phyloP scores from a whole-genome alignment of 2,329 filamentous ascomycete species.

The Fusarium sp. region DNA sequence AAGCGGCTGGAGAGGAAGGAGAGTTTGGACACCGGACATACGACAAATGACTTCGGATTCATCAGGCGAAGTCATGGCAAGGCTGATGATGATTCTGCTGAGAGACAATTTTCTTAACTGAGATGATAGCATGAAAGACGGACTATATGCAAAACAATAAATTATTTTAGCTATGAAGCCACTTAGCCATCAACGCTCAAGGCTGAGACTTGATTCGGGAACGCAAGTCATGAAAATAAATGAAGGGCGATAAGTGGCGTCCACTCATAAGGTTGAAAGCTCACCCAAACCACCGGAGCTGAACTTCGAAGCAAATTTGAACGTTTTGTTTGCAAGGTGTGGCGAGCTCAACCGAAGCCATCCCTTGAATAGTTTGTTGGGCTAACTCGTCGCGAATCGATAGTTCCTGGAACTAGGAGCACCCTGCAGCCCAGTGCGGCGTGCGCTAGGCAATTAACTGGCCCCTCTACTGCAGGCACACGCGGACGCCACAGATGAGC shows the following conservation, averaged over 20 bases:
- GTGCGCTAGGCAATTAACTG: not conserved
- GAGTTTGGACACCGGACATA: not conserved
- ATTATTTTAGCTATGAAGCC: slow-evolving; percentile 2
- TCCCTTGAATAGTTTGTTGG: not conserved
- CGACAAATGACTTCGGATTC: slow-evolving; percentile 17
- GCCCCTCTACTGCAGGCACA: slow-evolving; percentile 38
- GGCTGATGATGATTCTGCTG: slow-evolving; percentile 10
- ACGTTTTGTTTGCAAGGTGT: slow-evolving; percentile 9
- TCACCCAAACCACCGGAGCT: slow-evolving; percentile 4
- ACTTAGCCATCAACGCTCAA: not conserved
- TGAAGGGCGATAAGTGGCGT: slow-evolving; percentile 25
- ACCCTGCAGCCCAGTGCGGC: not conserved
- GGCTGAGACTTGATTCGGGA: slow-evolving; percentile 1
- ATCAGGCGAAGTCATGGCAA: slow-evolving; percentile 12
- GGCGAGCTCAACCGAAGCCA: slow-evolving; percentile 19
- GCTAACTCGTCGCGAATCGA: slow-evolving; percentile 31
- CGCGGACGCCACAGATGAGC: slow-evolving; percentile 22
- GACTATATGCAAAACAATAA: slow-evolving; percentile 19
- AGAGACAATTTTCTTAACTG: slow-evolving; percentile 7
- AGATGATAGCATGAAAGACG: not conserved
- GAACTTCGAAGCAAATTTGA: slow-evolving; percentile 21
- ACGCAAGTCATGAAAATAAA: slow-evolving; percentile 4
- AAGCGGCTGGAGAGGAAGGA: slow-evolving; percentile 3
- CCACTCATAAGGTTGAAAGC: slow-evolving; percentile 15
- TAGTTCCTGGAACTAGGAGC: slow-evolving; percentile 40